Conservation (phyloP, 306 rosid genomes). For the Trichosanthes truncata region DNA sequence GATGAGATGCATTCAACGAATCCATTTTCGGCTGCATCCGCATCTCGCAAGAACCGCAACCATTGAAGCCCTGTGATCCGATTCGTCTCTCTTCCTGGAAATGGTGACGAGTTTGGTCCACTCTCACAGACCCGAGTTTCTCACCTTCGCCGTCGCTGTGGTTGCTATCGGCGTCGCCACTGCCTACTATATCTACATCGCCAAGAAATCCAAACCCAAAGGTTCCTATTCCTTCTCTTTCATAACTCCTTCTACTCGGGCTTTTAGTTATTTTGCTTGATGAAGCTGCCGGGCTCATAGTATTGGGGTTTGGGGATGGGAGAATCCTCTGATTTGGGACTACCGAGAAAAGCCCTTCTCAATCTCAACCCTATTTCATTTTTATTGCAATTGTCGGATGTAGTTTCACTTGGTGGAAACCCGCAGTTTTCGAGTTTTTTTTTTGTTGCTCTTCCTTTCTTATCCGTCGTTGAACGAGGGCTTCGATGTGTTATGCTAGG, state of each 20-base stretch:
- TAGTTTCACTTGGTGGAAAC: no score
- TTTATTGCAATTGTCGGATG: background rate
- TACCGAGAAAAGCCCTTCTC: background rate
- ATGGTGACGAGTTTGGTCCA: slow-evolving; percentile 23
- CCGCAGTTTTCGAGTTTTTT: background rate
- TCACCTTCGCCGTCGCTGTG: slow-evolving; percentile 37
- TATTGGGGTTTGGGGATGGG: background rate
- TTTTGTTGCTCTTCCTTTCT: background rate
- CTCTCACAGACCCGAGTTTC: slow-evolving; percentile 35
- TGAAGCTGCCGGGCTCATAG: background rate
- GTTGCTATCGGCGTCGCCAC: slow-evolving; percentile 43
- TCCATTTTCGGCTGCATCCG: background rate
- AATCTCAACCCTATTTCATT: background rate
- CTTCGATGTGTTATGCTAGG: slow-evolving; percentile 21
- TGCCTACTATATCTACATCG: slow-evolving; percentile 46
- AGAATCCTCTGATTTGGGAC: background rate
- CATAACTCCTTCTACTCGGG: background rate
- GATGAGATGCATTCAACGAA: background rate
- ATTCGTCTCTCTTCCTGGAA: background rate
- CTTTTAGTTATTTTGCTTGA: background rate
- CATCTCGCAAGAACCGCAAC: background rate
- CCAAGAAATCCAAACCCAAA: slow-evolving; percentile 40
- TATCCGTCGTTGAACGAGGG: background rate
- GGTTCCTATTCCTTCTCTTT: slow-evolving; percentile 14
- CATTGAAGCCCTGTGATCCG: background rate